Conservation (phyloP, 768 basidiomycete species). For the Clathrus columnatus region DNA sequence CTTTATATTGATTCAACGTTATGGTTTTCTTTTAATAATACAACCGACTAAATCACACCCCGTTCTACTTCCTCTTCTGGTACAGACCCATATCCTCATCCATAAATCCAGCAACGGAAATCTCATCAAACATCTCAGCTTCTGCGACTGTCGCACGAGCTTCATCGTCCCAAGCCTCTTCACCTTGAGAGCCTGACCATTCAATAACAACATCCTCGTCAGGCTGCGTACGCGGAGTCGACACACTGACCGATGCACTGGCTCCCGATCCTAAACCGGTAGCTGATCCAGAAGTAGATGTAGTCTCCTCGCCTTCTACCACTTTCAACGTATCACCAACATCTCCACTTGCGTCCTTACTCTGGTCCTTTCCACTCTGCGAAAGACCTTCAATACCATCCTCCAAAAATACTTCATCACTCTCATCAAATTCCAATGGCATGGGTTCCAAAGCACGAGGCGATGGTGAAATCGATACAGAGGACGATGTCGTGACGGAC, state of each 20-base stretch:
- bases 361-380: slow-evolving; percentile 6
- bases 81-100: slow-evolving; percentile 8
- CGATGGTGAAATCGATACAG: background rate
- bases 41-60: background rate
- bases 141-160: slow-evolving; percentile 42
- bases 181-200: slow-evolving; percentile 23
- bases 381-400: slow-evolving; percentile 3
- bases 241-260: slow-evolving; percentile 8
- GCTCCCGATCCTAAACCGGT: background rate
- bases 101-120: slow-evolving; percentile 17
- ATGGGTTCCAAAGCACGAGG: slow-evolving; percentile 20
- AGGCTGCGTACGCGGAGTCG: slow-evolving; percentile 26
- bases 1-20: background rate
- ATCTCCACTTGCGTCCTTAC: slow-evolving; percentile 12
- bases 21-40: background rate
- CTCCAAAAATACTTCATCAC: slow-evolving; percentile 51
- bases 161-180: slow-evolving; percentile 35
- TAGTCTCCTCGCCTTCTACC: slow-evolving; percentile 18
- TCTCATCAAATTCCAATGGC: slow-evolving; percentile 55
- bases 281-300: background rate
- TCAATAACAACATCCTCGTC: slow-evolving; percentile 27
- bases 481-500: background rate
- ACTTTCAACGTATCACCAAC: slow-evolving; percentile 14
- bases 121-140: slow-evolving; percentile 42
- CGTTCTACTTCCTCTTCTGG: background rate